These are phyloP conservation scores for Aureobasidium mangrovei DNA, from an alignment of 2,329 filamentous ascomycete genomes.

Conservation along the genomic window DNA sequence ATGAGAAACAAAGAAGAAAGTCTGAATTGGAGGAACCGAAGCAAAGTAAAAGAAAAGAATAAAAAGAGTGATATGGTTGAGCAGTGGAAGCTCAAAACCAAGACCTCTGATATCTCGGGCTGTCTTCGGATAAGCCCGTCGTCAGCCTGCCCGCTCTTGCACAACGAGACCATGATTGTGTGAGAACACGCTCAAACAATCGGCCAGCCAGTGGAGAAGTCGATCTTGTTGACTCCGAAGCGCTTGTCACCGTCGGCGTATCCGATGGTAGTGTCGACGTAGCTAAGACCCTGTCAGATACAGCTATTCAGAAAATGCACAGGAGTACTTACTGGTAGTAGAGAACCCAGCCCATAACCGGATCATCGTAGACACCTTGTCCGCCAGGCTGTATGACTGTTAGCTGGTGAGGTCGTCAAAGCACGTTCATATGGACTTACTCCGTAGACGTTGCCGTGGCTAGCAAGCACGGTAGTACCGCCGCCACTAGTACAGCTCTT, in stretches of 20 bases:
- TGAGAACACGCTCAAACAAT: conserved; percentile 1
- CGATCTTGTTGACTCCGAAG: conserved; percentile 17
- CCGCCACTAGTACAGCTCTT: conserved; percentile 46
- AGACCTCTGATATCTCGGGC: no score
- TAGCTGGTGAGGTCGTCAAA: no score
- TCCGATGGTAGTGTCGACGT: conserved; percentile 47
- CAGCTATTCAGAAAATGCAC: no score
- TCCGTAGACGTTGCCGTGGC: conserved; percentile 53
- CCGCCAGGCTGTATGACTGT: conserved; percentile 36
- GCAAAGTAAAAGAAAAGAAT: no score
- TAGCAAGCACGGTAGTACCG: conserved; percentile 52
- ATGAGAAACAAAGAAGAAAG: no score
- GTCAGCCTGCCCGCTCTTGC: no score
- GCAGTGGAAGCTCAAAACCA: no score
- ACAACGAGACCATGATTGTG: no score
- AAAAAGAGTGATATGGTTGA: no score
- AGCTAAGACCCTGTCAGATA: conserved; percentile 21
- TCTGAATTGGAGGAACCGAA: no score
- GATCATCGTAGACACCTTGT: conserved; percentile 50
- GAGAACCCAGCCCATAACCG: conserved; percentile 42
- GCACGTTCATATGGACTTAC: conserved; percentile 27
- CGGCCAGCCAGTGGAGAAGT: conserved; percentile 15
- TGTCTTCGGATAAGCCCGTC: no score
- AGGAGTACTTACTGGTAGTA: conserved; percentile 44
- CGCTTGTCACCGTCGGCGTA: conserved; percentile 34